phyloP scores from a whole-genome alignment of 768 basidiomycete species.

The Russula compacta region DNA sequence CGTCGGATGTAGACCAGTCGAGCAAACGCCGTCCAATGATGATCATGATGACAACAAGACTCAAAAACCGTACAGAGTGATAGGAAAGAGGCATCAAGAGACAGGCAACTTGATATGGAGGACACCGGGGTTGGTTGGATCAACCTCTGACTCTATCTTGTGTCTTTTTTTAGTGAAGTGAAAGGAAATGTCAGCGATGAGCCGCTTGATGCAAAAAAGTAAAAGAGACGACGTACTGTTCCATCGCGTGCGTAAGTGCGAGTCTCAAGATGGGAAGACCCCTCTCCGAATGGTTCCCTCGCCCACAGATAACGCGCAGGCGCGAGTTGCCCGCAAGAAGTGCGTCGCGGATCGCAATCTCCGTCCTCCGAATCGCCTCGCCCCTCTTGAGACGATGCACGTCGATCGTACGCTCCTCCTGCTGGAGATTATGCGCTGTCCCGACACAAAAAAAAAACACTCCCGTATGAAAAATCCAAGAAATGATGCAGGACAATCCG shows the following conservation, averaged over 20 bases:
- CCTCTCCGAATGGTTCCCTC: constrained; percentile 27
- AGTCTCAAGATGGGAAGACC: constrained; percentile 28
- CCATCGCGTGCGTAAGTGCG: constrained; percentile 25
- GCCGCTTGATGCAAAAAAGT: too few species aligned
- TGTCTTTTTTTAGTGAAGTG: constrained; percentile 16
- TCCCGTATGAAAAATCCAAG: background rate
- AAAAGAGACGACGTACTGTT: constrained; percentile 21
- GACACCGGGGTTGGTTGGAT: constrained; percentile 26
- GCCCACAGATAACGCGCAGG: constrained; percentile 29
- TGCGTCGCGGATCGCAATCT: constrained; percentile 27
- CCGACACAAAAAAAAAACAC: background rate
- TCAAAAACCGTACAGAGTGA: background rate
- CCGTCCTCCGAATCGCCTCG: constrained; percentile 27
- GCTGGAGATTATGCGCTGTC: constrained; percentile 27
- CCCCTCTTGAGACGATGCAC: constrained; percentile 28
- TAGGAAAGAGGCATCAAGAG: background rate
- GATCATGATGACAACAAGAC: background rate
- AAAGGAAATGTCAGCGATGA: background rate
- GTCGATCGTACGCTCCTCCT: constrained; percentile 27
- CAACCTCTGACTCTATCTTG: constrained; percentile 23
- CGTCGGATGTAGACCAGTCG: background rate
- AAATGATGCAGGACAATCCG: too few species aligned
- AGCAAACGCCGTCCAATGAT: background rate
- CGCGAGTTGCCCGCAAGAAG: constrained; percentile 24
- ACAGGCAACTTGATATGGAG: constrained; percentile 23